These are phyloP conservation scores for Umbelopsis sp. DNA, from an alignment of 371 early-diverging fungal species.

Conservation along the genomic window DNA sequence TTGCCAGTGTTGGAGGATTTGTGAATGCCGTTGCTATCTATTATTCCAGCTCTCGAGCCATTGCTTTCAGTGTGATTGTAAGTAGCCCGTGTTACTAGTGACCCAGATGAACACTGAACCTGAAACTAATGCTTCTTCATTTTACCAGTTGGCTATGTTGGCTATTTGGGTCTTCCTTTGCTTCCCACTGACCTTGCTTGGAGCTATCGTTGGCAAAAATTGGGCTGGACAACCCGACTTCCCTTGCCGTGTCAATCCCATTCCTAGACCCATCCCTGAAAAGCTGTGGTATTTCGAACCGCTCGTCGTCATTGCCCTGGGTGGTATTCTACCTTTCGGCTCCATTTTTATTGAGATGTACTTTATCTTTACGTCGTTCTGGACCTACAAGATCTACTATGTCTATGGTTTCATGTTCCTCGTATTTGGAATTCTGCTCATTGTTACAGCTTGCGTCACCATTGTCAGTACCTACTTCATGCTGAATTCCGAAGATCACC, in stretches of 20 bases:
- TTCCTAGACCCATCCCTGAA: conserved; percentile 82
- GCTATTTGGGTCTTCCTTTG: conserved; percentile 79
- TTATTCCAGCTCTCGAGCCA: conserved; percentile 77
- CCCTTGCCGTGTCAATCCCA: conserved; percentile 83
- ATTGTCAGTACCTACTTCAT: conserved; percentile 82
- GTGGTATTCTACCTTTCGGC: conserved; percentile 83
- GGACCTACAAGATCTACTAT: conserved; percentile 84
- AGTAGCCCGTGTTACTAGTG: conserved; percentile 1
- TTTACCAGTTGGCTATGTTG: conserved; percentile 59
- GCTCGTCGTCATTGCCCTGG: conserved; percentile 59
- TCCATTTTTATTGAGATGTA: conserved; percentile 89
- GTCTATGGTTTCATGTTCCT: conserved; percentile 85
- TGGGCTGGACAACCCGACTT: conserved; percentile 69
- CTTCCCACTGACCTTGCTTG: conserved; percentile 79
- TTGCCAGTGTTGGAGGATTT: conserved; percentile 58
- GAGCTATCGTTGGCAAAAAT: conserved; percentile 76
- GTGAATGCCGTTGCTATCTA: conserved; percentile 80
- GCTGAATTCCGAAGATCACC: conserved; percentile 84
- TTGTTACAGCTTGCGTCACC: conserved; percentile 78
- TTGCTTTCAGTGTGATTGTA: conserved; percentile 79
- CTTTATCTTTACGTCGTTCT: conserved; percentile 85
- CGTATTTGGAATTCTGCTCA: conserved; percentile 70
- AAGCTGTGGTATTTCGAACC: conserved; percentile 77
- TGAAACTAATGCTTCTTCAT: conserved; percentile 1
- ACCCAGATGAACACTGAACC: neutral